Evolutionary conservation across 345 rosid species (phyloP), one percentile per base, ranked within the genome.

Genomic region (Eucalyptus erythrocorys): DNA sequence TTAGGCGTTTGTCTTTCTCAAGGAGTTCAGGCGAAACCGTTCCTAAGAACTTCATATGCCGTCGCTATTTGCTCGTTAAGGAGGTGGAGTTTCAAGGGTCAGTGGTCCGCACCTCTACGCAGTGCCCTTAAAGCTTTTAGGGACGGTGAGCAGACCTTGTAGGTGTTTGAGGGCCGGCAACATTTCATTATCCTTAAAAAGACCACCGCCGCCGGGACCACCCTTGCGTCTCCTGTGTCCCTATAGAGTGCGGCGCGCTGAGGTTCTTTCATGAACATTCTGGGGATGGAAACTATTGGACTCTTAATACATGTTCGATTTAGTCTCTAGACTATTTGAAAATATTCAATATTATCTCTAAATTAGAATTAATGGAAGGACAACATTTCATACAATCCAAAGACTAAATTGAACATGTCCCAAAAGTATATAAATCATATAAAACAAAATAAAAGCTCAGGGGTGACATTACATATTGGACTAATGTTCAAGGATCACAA

Each of bases 331-430:
- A 55, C 11, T 55, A 12, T 48, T 4, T 55, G 30, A 2, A 55
- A 55, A 55, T 55, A 22, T 24, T 55, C 30, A 1, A 10, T 55
- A 26, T 2, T 55, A 2, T 55, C 27, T 10, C 6, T 55, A 1
- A 10, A 26, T 3, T 24, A 22, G 2, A 55, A 55, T 55, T 24
- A 55, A 55, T 55, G 61, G 3, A 55, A 55, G 3, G 61, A 55
- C 13, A 0, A 24, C 6, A 55, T 55, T 55, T 55, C 6, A 2
- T 24, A 55, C 0, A 55, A 0, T 55, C 3, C 3, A 24, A 0
- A 13, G 3, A 55, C 27, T 55, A 55, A 55, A 9, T 55, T 55
- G 13, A 55, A 55, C 30, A 55, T 5, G 0, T 22, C 8, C 0
- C 1, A 8, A 22, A 53, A 51, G 24, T 51, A 17, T 0, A 51